These are phyloP conservation scores for Aspergillus tamarii DNA, from an alignment of 2,329 filamentous ascomycete species.

Conservation along the genomic window DNA sequence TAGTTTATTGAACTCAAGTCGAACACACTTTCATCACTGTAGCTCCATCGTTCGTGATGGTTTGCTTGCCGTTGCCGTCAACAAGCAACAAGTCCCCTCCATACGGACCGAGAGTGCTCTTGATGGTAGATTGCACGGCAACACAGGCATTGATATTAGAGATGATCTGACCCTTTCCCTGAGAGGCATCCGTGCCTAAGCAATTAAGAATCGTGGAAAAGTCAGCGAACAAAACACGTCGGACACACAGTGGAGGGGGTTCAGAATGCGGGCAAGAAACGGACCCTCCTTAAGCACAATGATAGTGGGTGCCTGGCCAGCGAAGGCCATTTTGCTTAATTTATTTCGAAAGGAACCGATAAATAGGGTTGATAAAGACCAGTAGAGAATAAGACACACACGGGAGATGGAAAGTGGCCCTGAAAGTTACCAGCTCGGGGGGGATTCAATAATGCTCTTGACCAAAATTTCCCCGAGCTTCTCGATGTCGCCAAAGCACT, in stretches of 20 bases:
- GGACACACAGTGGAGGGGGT: conserved; percentile 24
- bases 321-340: conserved; percentile 77
- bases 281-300: conserved; percentile 96
- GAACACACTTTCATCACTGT: conserved; percentile 94
- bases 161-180: conserved; percentile 94
- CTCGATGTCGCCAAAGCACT: conserved; percentile 35
- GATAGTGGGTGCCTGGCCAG: conserved; percentile 95
- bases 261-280: conserved; percentile 46
- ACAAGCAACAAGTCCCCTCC: conserved; percentile 95
- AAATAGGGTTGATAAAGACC: conserved; percentile 17
- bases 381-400: conserved; percentile 10
- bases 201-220: conserved; percentile 8
- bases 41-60: conserved; percentile 98
- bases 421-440: conserved; percentile 32
- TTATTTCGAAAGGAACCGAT: conserved; percentile 22
- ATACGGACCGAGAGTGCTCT: conserved; percentile 93
- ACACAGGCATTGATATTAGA: conserved; percentile 99
- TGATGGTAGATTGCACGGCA: conserved; percentile 93
- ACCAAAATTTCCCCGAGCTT: conserved; percentile 49
- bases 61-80: conserved; percentile 92
- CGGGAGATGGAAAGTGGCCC: conserved; percentile 31
- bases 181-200: conserved; percentile 91
- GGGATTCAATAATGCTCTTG: conserved; percentile 37
- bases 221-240: conserved; percentile 29
- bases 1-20: not conserved